phyloP scores from a whole-genome alignment of 192 early-diverging fungal species.

The Entomortierella lignicola region DNA sequence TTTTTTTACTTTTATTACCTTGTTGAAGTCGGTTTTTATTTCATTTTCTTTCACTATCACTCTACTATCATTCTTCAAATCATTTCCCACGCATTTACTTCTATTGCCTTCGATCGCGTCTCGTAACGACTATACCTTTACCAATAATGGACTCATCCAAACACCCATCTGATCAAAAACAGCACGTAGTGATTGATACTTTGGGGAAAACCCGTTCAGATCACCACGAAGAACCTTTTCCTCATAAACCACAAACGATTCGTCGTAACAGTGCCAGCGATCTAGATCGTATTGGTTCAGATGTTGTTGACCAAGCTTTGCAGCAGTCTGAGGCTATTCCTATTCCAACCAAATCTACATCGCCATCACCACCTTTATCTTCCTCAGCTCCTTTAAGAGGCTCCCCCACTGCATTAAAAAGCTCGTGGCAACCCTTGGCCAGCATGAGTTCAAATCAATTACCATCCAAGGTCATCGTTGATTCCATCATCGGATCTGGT shows the following conservation, averaged over 20 bases:
- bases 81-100: neutral
- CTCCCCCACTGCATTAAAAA: neutral
- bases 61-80: neutral
- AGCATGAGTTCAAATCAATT: slow-evolving; percentile 38
- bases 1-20: slow-evolving; percentile 13
- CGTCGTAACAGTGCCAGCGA: neutral
- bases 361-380: neutral
- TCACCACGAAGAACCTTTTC: slow-evolving; percentile 23
- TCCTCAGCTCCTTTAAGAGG: too few relatives aligned
- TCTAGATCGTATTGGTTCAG: neutral
- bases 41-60: slow-evolving; percentile 3
- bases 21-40: neutral
- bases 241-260: neutral
- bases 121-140: neutral
- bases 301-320: slow-evolving; percentile 31
- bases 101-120: neutral
- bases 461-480: slow-evolving; percentile 1
- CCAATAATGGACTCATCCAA: neutral
- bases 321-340: slow-evolving; percentile 21
- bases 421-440: slow-evolving; percentile 27
- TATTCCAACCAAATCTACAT: neutral
- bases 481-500: neutral
- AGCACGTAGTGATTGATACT: slow-evolving; percentile 30
- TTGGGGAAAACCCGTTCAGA: slow-evolving; percentile 26
- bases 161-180: neutral